Conservation (phyloP, 257 asterid species). For the Plantago elongata region DNA sequence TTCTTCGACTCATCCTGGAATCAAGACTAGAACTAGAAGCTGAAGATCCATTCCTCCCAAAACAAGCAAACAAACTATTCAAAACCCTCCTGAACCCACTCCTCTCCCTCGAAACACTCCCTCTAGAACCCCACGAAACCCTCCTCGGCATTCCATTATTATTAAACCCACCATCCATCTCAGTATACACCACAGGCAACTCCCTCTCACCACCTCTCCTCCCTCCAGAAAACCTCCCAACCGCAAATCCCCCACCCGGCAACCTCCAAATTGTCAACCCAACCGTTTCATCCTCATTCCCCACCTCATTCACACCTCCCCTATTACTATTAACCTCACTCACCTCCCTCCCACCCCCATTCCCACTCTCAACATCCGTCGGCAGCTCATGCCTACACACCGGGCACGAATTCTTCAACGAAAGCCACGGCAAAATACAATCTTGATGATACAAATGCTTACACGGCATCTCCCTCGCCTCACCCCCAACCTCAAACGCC, state of each 20-base stretch:
- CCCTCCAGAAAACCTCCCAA: conserved; percentile 79
- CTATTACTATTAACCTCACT: conserved; percentile 29
- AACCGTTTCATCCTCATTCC: conserved; percentile 51
- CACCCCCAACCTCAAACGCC: conserved; percentile 57
- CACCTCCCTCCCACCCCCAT: conserved; percentile 21
- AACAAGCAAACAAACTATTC: conserved; percentile 51
- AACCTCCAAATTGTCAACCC: conserved; percentile 86
- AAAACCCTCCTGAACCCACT: conserved; percentile 60
- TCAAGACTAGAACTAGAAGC: conserved; percentile 45
- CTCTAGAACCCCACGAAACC: conserved; percentile 70
- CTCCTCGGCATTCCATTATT: conserved; percentile 68
- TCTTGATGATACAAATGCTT: conserved; percentile 79
- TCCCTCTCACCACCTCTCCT: conserved; percentile 83
- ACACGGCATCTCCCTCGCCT: conserved; percentile 88
- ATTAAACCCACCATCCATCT: conserved; percentile 82
- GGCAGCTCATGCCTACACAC: conserved; percentile 79
- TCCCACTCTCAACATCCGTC: conserved; percentile 30
- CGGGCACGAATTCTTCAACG: conserved; percentile 73
- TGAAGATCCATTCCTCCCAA: conserved; percentile 44
- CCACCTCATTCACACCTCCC: conserved; percentile 30
- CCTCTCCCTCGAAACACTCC: conserved; percentile 41
- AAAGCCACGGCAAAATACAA: conserved; percentile 80
- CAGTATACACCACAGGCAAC: conserved; percentile 83
- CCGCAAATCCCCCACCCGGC: conserved; percentile 94
- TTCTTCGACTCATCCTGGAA: conserved; percentile 45